Evolutionary conservation across 345 rosid species (phyloP).

Genomic region (Sonneratia caseolaris): DNA sequence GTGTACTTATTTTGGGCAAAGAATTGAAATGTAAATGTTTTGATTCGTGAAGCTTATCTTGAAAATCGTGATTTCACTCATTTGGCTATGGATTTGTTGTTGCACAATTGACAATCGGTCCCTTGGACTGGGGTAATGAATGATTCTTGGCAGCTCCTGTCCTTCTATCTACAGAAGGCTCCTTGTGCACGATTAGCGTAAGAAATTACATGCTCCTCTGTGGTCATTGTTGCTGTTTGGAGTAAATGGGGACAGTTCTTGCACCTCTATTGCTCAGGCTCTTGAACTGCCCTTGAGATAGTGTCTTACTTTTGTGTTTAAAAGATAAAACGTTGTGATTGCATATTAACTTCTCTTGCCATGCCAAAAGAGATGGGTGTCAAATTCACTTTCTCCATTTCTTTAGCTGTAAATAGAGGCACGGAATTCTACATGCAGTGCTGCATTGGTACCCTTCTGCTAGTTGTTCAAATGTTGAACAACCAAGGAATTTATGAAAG

Average conservation of each 20-base stretch:
- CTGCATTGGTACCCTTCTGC: background rate
- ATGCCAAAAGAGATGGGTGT: too few relatives aligned
- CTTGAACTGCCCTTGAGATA: too few relatives aligned
- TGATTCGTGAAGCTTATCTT: background rate
- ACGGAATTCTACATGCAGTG: background rate
- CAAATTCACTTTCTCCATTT: background rate
- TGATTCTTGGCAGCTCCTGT: too few relatives aligned
- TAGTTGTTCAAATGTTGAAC: background rate
- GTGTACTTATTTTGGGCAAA: background rate
- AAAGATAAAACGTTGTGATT: too few relatives aligned
- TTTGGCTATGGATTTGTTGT: background rate
- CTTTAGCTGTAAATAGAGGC: background rate
- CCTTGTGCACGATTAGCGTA: too few relatives aligned
- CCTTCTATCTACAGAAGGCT: too few relatives aligned
- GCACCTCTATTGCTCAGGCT: too few relatives aligned
- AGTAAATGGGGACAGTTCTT: too few relatives aligned
- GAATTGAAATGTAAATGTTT: background rate
- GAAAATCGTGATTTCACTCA: background rate
- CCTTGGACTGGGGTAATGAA: background rate
- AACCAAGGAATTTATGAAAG: background rate
- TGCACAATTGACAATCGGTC: background rate
- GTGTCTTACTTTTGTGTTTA: too few relatives aligned
- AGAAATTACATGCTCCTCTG: too few relatives aligned
- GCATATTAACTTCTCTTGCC: too few relatives aligned
- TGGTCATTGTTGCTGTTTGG: too few relatives aligned